Evolutionary conservation across 2,329 filamentous ascomycete species (phyloP), one percentile per base, ranked within the genome.

Genomic region (Fonsecaea nubica): DNA sequence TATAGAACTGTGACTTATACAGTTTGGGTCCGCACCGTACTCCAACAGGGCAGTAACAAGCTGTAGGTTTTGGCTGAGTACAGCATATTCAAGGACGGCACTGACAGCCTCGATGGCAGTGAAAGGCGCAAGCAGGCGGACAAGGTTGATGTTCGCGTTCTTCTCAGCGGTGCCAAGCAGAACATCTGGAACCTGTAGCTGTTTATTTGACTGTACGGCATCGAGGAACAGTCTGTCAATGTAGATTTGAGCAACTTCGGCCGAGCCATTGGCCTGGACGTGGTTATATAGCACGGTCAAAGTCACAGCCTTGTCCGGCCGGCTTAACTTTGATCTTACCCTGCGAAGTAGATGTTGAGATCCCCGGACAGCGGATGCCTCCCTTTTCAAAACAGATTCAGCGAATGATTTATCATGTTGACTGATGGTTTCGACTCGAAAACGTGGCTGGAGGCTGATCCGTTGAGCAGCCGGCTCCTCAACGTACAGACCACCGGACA

Each of bases 231-330:
- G 63, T 55, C 42, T 65, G 38, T 65, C 58, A 50, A 65, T 55
- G 33, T 60, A 65, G 4, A 65, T 61, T 48, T 65, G 63, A 5
- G 63, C 63, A 36, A 60, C 63, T 38, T 60, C 63, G 13, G 57
- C 50, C 35, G 57, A 38, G 30, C 63, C 63, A 30, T 65, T 58
- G 32, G 45, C 15, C 33, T 65, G 32, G 2, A 65, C 63, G 56
- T 65, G 63, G 33, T 59, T 60, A 25, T 35, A 65, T 30, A 65
- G 53, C 25, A 38, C 63, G 6, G 57, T 55, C 8, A 55, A 33
- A 45, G 63, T 65, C 32, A 65, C 55, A 32, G 48, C 36, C 25
- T 42, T 61, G 18, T 65, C 63, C 12, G 63, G 63, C 12, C 56
- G 42, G 30, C 30, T 38, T 25, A 65, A 35, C 42, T 48, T 65